Base-by-base conservation (phyloP, 106 monocot genomes). In the Xerophyta viscosa region DNA sequence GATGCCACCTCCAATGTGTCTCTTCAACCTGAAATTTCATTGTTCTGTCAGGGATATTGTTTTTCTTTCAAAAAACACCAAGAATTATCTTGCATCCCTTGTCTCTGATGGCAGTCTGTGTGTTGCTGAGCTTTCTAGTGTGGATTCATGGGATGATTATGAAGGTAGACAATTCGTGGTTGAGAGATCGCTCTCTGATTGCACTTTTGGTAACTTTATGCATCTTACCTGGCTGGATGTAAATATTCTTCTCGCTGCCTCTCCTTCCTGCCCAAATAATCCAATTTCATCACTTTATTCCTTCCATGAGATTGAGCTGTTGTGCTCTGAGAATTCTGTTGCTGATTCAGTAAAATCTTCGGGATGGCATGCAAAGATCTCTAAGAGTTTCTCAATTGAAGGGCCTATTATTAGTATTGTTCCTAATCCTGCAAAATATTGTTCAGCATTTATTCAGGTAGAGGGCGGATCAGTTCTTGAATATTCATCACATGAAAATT, bases 1-100 rank as follows among this genome's bases (percentile, higher is more conserved):
- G 19, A 66, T 98, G 58, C 98, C 98, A 39, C 90, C 98, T 53
- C 98, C 98, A 1, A 77, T 98, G 86, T 90, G 68, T 72, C 70
- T 90, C 19, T 98, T 90, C 70, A 69, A 22, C 22, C 69, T 98
- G 48, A 79, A 82, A 57, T 90, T 86, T 77, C 57, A 48, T 58
- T 33, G 58, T 66, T 20, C 77, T 51, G 77, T 98, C 49, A 69
- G 66, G 33, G 79, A 86, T 29, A 50, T 83, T 64, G 52, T 73
- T 18, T 90, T 64, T 52, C 29, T 69, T 28, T 56, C 59, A 63
- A 69, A 79, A 24, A 75, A 67, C 61, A 65, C 71, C 20, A 90
- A 72, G 61, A 70, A 57, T 33, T 58, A 77, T 56, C 47, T 98
- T 47, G 86, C 90, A 56, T 79, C 61, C 31, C 66, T 43, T 20